Conservation (phyloP, 176 grass and related monocot species). For the Panicum miliaceum region DNA sequence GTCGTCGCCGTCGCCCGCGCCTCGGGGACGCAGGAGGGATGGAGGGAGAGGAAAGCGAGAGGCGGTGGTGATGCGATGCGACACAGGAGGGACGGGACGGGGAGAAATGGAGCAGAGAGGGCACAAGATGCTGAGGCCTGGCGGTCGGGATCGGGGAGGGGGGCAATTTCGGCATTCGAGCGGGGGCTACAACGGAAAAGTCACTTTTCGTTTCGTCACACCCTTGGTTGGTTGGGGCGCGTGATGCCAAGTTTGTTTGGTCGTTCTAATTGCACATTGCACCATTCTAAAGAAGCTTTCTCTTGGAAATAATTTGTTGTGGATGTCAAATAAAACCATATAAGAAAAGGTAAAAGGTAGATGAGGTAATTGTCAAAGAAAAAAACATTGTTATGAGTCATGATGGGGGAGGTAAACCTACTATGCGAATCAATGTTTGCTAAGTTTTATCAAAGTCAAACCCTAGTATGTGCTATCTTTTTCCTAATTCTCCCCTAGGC, state of each 20-base stretch:
- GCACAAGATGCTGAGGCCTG: not conserved
- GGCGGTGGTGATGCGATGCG: constrained; percentile 41
- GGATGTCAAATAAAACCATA: not conserved
- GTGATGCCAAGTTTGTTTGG: not conserved
- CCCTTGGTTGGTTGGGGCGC: not conserved
- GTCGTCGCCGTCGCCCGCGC: constrained; percentile 26
- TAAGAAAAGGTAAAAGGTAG: not conserved
- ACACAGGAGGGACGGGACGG: constrained; percentile 38
- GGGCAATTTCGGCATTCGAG: not conserved
- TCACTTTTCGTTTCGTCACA: not conserved
- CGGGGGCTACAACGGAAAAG: not conserved
- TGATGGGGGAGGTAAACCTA: no score
- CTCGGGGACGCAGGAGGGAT: constrained; percentile 18
- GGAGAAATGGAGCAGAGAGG: constrained; percentile 49
- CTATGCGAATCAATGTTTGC: not conserved
- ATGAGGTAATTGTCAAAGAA: no score
- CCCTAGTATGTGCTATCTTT: not conserved
- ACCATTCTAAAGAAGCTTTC: not conserved
- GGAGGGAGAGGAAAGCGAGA: constrained; percentile 36
- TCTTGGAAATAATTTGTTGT: not conserved
- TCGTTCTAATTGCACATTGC: not conserved
- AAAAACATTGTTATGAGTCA: no score
- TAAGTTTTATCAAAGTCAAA: not conserved
- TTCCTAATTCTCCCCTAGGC: not conserved
- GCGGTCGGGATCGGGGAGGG: not conserved